phyloP scores from a whole-genome alignment of 306 rosid genomes.

The Crotalaria pallida region DNA sequence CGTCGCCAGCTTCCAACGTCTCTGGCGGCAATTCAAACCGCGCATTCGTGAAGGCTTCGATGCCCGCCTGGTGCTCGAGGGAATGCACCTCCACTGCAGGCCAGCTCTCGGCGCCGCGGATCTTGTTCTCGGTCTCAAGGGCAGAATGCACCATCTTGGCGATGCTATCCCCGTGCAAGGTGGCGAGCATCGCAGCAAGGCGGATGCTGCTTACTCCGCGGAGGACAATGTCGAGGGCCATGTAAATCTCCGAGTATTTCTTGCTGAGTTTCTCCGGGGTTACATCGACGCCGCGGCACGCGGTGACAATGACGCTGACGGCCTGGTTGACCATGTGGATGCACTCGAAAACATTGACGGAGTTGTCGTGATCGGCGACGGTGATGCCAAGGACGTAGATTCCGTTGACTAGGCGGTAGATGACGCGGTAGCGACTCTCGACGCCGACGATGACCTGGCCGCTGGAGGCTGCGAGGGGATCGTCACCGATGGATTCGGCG shows the following conservation, averaged over 20 bases:
- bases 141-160: conserved; percentile 98
- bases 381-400: conserved; percentile 89
- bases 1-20: conserved; percentile 78
- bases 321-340: conserved; percentile 93
- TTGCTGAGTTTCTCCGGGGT: conserved; percentile 88
- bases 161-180: conserved; percentile 84
- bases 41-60: conserved; percentile 51
- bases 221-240: conserved; percentile 91
- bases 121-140: conserved; percentile 70
- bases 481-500: conserved; percentile 73
- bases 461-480: conserved; percentile 83
- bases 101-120: conserved; percentile 87
- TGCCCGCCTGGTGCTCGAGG: conserved; percentile 54
- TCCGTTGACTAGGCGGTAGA: conserved; percentile 84
- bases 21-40: conserved; percentile 73
- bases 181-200: conserved; percentile 90
- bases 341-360: conserved; percentile 84
- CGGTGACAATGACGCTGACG: conserved; percentile 72
- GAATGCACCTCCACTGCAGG: conserved; percentile 46
- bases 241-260: conserved; percentile 91
- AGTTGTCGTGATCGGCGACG: conserved; percentile 75
- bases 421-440: conserved; percentile 84
- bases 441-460: conserved; percentile 94
- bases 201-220: conserved; percentile 81
- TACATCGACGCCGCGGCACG: conserved; percentile 90